These are phyloP conservation scores for Sphagnum contortum DNA, from an alignment of 225 moss, liverwort and hornwort genomes.

Conservation along the genomic window DNA sequence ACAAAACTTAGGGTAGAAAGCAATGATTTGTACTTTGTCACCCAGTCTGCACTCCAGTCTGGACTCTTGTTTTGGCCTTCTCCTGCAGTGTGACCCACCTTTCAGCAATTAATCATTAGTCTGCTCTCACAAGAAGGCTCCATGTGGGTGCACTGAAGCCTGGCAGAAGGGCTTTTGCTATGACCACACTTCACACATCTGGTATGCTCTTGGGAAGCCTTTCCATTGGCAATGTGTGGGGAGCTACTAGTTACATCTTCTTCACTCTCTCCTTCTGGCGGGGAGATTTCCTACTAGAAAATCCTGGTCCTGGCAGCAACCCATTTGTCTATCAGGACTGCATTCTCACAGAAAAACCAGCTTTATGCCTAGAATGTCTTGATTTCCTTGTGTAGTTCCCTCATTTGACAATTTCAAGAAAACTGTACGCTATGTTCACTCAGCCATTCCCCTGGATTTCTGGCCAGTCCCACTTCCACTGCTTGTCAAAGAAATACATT, in stretches of 20 bases:
- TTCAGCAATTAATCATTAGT: slow-evolving; percentile 3
- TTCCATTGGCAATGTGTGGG: slow-evolving; percentile 3
- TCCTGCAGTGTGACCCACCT: slow-evolving; percentile 2
- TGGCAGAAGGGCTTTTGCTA: slow-evolving; percentile 9
- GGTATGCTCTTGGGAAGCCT: slow-evolving; percentile 4
- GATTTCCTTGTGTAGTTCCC: too few species aligned
- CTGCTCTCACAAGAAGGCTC: slow-evolving; percentile 5
- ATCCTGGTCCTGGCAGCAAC: neutral
- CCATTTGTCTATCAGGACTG: neutral
- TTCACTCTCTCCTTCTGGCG: slow-evolving; percentile 3
- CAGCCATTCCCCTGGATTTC: too few species aligned
- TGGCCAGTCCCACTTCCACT: too few species aligned
- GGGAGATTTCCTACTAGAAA: slow-evolving; percentile 2
- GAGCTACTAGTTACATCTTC: slow-evolving; percentile 6
- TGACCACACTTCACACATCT: slow-evolving; percentile 8
- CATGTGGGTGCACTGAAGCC: slow-evolving; percentile 8
- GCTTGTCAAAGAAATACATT: too few species aligned
- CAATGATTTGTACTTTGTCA: slow-evolving; percentile 1
- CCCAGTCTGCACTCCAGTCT: neutral
- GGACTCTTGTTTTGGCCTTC: slow-evolving; percentile 3
- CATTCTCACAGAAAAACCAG: neutral
- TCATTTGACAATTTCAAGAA: too few species aligned
- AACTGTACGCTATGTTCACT: too few species aligned
- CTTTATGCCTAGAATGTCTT: neutral
- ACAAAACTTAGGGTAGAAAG: too few species aligned